Conservation (phyloP, 2,329 filamentous ascomycete species). For the Colletotrichum eleusines region DNA sequence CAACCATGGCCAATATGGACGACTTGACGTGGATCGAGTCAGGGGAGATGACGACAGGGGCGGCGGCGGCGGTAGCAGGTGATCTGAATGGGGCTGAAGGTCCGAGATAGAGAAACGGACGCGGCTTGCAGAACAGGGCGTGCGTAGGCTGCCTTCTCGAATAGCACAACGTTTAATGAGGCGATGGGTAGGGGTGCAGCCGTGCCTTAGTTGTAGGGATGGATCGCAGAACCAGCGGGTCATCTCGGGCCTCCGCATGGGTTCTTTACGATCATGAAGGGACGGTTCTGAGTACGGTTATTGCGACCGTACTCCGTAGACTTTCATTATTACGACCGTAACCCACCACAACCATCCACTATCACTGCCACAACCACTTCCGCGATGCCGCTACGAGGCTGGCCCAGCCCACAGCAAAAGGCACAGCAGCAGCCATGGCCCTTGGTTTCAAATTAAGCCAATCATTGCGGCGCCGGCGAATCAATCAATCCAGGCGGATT, state of each 20-base stretch:
- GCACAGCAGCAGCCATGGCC: too few relatives aligned
- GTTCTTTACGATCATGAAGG: not conserved
- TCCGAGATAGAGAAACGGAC: not conserved
- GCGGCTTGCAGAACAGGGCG: not conserved
- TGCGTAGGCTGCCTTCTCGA: not conserved
- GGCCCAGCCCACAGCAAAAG: too few relatives aligned
- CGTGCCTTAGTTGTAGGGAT: not conserved
- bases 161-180: not conserved
- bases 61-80: not conserved
- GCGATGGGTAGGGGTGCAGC: not conserved
- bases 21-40: constrained; percentile 31
- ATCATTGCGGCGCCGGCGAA: too few relatives aligned
- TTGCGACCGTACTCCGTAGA: too few relatives aligned
- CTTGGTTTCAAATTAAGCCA: too few relatives aligned
- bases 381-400: too few relatives aligned
- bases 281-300: too few relatives aligned
- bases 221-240: not conserved
- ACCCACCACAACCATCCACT: too few relatives aligned
- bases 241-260: not conserved
- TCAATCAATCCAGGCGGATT: too few relatives aligned
- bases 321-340: too few relatives aligned
- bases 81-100: not conserved
- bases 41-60: not conserved
- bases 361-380: too few relatives aligned
- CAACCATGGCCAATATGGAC: constrained; percentile 27